Conservation (phyloP, 257 asterid genomes). For the Salvia miltiorrhiza region DNA sequence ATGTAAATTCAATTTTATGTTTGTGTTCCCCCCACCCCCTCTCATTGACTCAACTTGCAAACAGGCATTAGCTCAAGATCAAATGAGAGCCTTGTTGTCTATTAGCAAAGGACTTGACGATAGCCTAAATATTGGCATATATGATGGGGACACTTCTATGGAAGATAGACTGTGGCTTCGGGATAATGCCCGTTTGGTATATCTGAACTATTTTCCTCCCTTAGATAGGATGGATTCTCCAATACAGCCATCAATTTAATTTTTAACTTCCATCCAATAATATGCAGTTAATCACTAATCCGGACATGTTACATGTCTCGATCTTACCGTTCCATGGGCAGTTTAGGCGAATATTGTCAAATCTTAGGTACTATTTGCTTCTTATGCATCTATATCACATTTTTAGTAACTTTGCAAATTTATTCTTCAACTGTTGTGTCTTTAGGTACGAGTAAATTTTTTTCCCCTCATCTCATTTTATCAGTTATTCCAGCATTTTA, state of each 20-base stretch:
- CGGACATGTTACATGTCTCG: slow-evolving; percentile 94
- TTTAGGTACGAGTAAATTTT: neutral
- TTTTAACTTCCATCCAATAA: slow-evolving; percentile 22
- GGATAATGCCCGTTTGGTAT: slow-evolving; percentile 90
- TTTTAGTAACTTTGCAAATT: slow-evolving; percentile 7
- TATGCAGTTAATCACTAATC: slow-evolving; percentile 91
- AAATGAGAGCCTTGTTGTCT: slow-evolving; percentile 63
- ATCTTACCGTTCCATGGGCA: slow-evolving; percentile 81
- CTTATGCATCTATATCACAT: slow-evolving; percentile 19
- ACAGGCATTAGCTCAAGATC: slow-evolving; percentile 99
- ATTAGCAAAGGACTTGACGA: slow-evolving; percentile 57
- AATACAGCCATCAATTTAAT: slow-evolving; percentile 10
- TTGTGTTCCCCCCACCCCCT: no score
- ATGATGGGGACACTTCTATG: slow-evolving; percentile 93
- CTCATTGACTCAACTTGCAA: slow-evolving; percentile 26
- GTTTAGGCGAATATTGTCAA: slow-evolving; percentile 73
- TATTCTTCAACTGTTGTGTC: slow-evolving; percentile 14
- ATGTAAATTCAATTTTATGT: slow-evolving; percentile 1
- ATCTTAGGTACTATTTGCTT: slow-evolving; percentile 58
- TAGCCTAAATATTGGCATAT: slow-evolving; percentile 74
- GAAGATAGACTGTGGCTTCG: slow-evolving; percentile 79
- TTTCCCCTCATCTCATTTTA: neutral
- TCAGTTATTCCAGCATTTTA: slow-evolving; percentile 11
- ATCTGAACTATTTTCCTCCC: neutral
- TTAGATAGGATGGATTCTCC: slow-evolving; percentile 15